phyloP scores from a whole-genome alignment of 768 basidiomycete species.

The Pilatotrama ljubarskyi region DNA sequence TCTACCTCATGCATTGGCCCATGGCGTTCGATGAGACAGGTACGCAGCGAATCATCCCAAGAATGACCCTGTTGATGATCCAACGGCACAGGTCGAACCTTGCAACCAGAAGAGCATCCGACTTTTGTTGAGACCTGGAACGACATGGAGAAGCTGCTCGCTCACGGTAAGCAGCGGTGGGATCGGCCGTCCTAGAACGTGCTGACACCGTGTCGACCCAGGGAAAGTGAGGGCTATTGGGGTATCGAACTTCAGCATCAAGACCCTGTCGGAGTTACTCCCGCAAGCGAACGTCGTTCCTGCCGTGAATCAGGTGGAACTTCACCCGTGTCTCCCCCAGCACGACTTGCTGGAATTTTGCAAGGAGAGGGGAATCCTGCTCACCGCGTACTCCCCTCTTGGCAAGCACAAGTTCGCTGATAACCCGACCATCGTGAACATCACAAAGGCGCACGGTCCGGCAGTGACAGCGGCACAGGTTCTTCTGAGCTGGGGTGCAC shows the following conservation, averaged over 20 bases:
- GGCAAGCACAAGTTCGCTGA: conserved; percentile 38
- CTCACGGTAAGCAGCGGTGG: conserved; percentile 24
- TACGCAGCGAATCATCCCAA: neutral
- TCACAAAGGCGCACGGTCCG: conserved; percentile 45
- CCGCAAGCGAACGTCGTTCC: conserved; percentile 55
- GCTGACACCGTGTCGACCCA: conserved; percentile 5
- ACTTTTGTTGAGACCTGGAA: conserved; percentile 38
- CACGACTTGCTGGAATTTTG: conserved; percentile 56
- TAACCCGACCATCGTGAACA: conserved; percentile 42
- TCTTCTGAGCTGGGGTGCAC: conserved; percentile 52
- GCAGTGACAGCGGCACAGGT: conserved; percentile 44
- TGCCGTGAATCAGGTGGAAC: conserved; percentile 66
- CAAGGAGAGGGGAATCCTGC: conserved; percentile 54
- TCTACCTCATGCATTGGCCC: conserved; percentile 48
- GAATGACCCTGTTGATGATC: neutral
- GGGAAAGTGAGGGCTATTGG: conserved; percentile 39
- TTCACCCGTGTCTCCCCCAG: conserved; percentile 73
- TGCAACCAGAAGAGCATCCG: conserved; percentile 27
- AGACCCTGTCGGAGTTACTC: conserved; percentile 41
- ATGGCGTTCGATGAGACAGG: conserved; percentile 5
- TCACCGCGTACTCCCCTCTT: conserved; percentile 65
- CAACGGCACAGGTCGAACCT: neutral
- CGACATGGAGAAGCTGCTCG: conserved; percentile 37
- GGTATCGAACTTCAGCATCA: conserved; percentile 46
- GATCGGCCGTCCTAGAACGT: too few species aligned